Evolutionary conservation across 192 early-diverging fungal genomes (phyloP).

Genomic region (Podochytrium sp.): DNA sequence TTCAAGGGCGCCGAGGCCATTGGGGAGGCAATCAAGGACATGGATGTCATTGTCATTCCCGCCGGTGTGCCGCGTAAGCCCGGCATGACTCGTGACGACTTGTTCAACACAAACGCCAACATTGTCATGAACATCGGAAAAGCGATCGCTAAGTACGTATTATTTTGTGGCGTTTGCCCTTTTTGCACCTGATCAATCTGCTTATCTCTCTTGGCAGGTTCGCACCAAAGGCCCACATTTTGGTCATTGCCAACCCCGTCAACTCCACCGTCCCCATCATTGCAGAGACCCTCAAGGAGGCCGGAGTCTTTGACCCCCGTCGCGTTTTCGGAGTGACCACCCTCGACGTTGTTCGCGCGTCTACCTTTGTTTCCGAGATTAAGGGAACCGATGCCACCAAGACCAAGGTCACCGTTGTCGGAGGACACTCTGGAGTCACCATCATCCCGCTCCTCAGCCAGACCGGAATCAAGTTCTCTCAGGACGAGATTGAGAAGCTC

Average conservation of each 20-base stretch:
- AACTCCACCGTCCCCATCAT: conserved; percentile 98
- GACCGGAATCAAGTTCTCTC: conserved; percentile 71
- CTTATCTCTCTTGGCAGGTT: conserved; percentile 38
- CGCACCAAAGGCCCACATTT: conserved; percentile 84
- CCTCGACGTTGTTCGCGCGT: conserved; percentile 92
- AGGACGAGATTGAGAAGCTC: conserved; percentile 82
- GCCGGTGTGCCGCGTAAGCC: conserved; percentile 71
- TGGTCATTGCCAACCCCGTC: conserved; percentile 96
- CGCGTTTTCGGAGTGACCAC: conserved; percentile 94
- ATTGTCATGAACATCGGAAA: conserved; percentile 62
- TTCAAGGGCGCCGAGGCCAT: conserved; percentile 59
- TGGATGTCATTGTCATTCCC: conserved; percentile 64
- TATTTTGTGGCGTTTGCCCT: conserved; percentile 17
- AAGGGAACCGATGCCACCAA: conserved; percentile 71
- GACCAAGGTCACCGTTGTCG: conserved; percentile 82
- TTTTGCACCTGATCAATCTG: conserved; percentile 28
- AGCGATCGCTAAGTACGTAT: conserved; percentile 58
- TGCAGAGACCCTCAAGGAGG: conserved; percentile 91
- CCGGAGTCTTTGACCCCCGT: conserved; percentile 84
- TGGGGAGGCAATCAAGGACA: conserved; percentile 53
- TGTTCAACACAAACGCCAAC: conserved; percentile 74
- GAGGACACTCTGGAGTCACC: conserved; percentile 95
- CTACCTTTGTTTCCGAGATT: conserved; percentile 83
- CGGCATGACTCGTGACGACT: conserved; percentile 73
- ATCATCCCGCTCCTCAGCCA: conserved; percentile 91